Conservation (phyloP, 495 filamentous ascomycete genomes). For the Clohesyomyces aquaticus region DNA sequence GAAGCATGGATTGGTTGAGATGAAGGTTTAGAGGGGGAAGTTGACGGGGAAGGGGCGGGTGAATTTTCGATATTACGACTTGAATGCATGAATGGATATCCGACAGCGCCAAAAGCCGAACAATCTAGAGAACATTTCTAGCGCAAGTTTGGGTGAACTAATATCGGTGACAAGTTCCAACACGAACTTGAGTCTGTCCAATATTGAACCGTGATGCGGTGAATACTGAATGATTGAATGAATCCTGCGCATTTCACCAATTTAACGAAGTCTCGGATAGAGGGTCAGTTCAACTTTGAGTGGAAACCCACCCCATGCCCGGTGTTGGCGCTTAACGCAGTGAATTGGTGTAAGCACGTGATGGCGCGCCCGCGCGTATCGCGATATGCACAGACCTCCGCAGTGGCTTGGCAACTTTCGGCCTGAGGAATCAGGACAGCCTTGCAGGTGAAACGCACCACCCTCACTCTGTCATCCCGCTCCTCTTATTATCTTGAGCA, state of each 20-base stretch:
- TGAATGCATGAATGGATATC: slow-evolving; percentile 37
- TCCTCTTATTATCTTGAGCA: too few relatives aligned
- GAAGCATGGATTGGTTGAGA: slow-evolving; percentile 90
- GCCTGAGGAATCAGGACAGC: slow-evolving; percentile 36
- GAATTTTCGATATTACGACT: slow-evolving; percentile 18
- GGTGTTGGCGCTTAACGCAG: neutral
- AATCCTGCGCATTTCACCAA: too few relatives aligned
- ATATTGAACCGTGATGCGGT: too few relatives aligned
- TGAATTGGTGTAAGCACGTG: slow-evolving; percentile 6
- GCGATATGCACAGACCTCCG: neutral
- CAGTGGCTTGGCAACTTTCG: slow-evolving; percentile 12
- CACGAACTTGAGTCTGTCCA: too few relatives aligned
- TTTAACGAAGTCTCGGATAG: too few relatives aligned
- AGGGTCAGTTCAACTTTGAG: too few relatives aligned
- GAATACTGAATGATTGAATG: too few relatives aligned
- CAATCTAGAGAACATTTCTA: slow-evolving; percentile 1
- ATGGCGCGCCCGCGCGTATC: slow-evolving; percentile 10
- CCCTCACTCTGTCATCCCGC: too few relatives aligned
- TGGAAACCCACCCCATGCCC: too few relatives aligned
- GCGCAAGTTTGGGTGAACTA: too few relatives aligned
- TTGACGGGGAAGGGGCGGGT: neutral
- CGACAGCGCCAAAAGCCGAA: slow-evolving; percentile 22
- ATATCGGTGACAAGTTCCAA: too few relatives aligned
- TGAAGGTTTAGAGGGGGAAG: slow-evolving; percentile 72
- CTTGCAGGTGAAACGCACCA: too few relatives aligned